phyloP scores from a whole-genome alignment of 2,329 filamentous ascomycete species.

The Claviceps sp. region DNA sequence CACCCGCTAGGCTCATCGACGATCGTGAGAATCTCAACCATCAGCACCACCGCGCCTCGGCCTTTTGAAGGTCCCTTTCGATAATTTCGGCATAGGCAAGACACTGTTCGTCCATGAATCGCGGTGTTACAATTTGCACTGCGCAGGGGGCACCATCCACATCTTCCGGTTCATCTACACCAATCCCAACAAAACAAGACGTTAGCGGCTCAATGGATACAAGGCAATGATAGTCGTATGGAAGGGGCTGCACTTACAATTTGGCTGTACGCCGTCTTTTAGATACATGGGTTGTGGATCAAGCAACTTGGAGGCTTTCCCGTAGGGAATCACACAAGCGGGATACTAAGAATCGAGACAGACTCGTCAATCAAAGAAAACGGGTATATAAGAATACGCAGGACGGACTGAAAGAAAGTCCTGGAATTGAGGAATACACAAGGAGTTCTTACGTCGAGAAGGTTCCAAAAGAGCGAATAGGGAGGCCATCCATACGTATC shows the following conservation, averaged over 20 bases:
- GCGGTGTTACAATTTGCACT: slow-evolving; percentile 31
- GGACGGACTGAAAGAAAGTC: not conserved
- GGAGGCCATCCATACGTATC: slow-evolving; percentile 33
- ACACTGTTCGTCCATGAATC: slow-evolving; percentile 34
- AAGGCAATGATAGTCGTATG: no score
- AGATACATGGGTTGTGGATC: slow-evolving; percentile 4
- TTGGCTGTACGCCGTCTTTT: slow-evolving; percentile 1
- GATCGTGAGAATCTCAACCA: no score
- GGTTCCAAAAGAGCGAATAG: slow-evolving; percentile 37
- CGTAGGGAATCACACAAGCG: slow-evolving; percentile 32
- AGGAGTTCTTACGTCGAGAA: slow-evolving; percentile 28
- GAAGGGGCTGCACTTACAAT: not conserved
- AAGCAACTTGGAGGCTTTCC: slow-evolving; percentile 17
- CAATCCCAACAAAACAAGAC: no score
- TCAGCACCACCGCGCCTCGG: not conserved
- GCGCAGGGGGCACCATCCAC: slow-evolving; percentile 30
- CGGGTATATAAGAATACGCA: not conserved
- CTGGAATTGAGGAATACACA: not conserved
- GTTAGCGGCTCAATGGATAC: no score
- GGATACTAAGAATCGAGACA: slow-evolving; percentile 28
- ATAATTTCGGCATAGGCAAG: slow-evolving; percentile 9
- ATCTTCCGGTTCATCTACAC: slow-evolving; percentile 24
- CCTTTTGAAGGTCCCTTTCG: slow-evolving; percentile 1
- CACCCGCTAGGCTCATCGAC: not conserved
- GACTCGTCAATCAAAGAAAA: not conserved